These are phyloP conservation scores for Dipodascus geniculatus DNA, from an alignment of 805 yeast genomes.

Conservation along the genomic window DNA sequence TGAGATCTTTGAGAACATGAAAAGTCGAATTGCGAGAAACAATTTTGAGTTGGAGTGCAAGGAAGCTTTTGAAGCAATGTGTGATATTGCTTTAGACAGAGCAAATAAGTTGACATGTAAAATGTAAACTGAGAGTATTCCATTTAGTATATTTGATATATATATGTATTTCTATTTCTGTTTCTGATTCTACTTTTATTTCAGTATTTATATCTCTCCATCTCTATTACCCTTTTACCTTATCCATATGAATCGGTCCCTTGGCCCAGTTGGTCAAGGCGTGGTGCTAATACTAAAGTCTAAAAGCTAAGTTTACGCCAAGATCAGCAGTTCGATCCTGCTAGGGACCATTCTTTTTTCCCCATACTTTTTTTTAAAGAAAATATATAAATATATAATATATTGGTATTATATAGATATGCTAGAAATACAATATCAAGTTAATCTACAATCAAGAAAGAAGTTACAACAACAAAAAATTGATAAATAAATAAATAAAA, in stretches of 20 bases:
- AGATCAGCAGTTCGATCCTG: conserved; percentile 37
- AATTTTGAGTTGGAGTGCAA: conserved; percentile 43
- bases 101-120: conserved; percentile 45
- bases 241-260: neutral
- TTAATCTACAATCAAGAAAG: neutral
- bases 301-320: conserved; percentile 23
- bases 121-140: too few relatives aligned
- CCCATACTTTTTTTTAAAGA: too few relatives aligned
- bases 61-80: conserved; percentile 76
- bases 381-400: too few relatives aligned
- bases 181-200: too few relatives aligned
- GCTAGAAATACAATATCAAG: neutral
- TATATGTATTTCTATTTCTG: too few relatives aligned
- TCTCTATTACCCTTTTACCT: too few relatives aligned
- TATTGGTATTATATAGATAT: neutral
- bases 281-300: conserved; percentile 20
- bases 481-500: too few relatives aligned
- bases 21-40: conserved; percentile 41
- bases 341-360: conserved; percentile 18
- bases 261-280: neutral
- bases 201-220: too few relatives aligned
- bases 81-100: conserved; percentile 80
- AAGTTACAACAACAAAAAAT: too few relatives aligned
- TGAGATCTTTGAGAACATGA: conserved; percentile 54
- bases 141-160: too few relatives aligned